Conservation (phyloP, 164 flowering plant species). For the Vitis labrusca region DNA sequence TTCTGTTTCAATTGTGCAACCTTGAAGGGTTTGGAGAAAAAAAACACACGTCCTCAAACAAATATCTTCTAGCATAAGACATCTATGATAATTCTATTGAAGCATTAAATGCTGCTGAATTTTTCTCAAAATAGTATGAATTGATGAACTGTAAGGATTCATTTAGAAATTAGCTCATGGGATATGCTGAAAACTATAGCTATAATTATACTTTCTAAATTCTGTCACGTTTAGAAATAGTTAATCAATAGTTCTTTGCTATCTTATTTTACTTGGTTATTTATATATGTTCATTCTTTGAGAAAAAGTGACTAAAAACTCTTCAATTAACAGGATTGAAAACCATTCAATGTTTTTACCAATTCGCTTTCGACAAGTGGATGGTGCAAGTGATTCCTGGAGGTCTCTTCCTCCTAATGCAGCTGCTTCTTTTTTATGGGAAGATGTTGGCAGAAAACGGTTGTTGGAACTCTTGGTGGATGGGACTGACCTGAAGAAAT, state of each 20-base stretch:
- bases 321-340: constrained; percentile 72
- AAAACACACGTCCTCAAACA: no score
- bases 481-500: constrained; percentile 58
- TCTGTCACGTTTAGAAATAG: neutral
- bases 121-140: no score
- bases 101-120: no score
- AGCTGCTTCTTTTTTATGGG: constrained; percentile 88
- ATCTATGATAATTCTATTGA: no score
- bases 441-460: constrained; percentile 86
- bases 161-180: no score
- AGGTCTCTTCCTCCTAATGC: constrained; percentile 69
- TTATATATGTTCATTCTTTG: constrained; percentile 1
- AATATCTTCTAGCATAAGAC: no score
- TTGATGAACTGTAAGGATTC: no score
- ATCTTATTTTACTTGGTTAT: neutral
- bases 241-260: neutral
- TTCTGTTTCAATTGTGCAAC: neutral
- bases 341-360: constrained; percentile 82
- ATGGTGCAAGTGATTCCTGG: constrained; percentile 86
- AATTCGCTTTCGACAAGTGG: constrained; percentile 84
- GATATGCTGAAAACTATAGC: no score
- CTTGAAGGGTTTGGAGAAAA: neutral
- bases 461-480: constrained; percentile 73
- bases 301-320: neutral
- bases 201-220: no score